Conservation (phyloP, 768 basidiomycete genomes). For the Hericium erinaceus region DNA sequence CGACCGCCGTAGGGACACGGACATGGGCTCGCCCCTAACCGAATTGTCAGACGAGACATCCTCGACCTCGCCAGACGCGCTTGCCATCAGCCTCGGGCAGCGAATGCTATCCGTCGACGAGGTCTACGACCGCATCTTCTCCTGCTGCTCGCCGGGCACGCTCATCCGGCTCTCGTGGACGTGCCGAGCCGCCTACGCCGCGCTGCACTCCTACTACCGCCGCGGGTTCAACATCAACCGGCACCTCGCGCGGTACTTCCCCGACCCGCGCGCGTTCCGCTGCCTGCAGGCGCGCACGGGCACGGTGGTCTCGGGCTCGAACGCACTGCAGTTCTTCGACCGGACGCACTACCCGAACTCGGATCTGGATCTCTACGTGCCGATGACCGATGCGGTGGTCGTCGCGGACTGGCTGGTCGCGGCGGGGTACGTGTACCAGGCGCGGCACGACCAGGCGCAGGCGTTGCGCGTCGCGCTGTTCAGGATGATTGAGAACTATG, state of each 20-base stretch:
- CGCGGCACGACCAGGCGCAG: neutral
- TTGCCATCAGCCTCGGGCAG: neutral
- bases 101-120: neutral
- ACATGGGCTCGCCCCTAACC: too few species aligned
- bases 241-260: constrained; percentile 29
- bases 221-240: constrained; percentile 28
- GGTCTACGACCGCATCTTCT: neutral
- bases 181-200: neutral
- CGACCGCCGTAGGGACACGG: too few species aligned
- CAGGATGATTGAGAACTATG: too few species aligned
- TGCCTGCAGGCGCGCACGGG: constrained; percentile 33
- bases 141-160: neutral
- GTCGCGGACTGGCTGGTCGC: neutral
- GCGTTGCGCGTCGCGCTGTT: neutral
- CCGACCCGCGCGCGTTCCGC: constrained; percentile 29
- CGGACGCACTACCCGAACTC: constrained; percentile 32
- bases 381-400: neutral
- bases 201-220: constrained; percentile 14
- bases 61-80: neutral
- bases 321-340: constrained; percentile 44
- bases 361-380: constrained; percentile 36
- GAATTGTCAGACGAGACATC: too few species aligned
- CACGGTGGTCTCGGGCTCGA: constrained; percentile 43
- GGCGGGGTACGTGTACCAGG: neutral
- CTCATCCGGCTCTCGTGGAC: neutral